These are phyloP conservation scores for Aphanomyces invadans DNA, from an alignment of 352 stramenopile species.

Conservation along the genomic window DNA sequence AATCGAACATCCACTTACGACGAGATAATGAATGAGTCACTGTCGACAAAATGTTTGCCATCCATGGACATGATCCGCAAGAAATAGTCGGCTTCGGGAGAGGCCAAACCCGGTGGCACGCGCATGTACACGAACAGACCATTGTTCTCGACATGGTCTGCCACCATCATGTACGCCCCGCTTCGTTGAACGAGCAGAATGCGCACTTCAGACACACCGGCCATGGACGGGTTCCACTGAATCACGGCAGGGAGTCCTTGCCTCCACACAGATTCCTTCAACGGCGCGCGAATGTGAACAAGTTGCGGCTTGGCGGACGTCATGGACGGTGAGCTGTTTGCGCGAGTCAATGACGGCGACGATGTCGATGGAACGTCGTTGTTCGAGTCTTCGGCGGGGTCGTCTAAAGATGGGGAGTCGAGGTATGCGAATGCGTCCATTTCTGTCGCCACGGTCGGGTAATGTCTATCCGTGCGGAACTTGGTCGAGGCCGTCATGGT, in stretches of 20 bases:
- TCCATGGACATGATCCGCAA: constrained; percentile 25
- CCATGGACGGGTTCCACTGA: constrained; percentile 7
- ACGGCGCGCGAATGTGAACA: constrained; percentile 12
- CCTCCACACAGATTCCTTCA: constrained; percentile 2
- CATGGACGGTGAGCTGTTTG: neutral
- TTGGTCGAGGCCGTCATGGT: neutral
- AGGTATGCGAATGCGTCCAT: neutral
- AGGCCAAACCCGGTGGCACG: neutral
- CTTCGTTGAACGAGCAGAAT: constrained; percentile 15
- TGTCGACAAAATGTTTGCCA: constrained; percentile 23
- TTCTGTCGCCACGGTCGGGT: neutral
- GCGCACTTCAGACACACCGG: constrained; percentile 11
- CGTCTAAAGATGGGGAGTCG: neutral
- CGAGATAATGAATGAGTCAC: constrained; percentile 17
- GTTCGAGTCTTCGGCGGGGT: neutral
- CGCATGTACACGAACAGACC: constrained; percentile 21
- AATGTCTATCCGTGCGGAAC: neutral
- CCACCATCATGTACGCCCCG: constrained; percentile 16
- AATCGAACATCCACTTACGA: neutral
- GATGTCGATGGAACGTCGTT: neutral
- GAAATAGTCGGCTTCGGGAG: constrained; percentile 11
- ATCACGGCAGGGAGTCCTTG: constrained; percentile 9
- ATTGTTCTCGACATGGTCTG: constrained; percentile 25
- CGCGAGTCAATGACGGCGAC: neutral
- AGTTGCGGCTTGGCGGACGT: neutral